Evolutionary conservation across 1,284 basidiomycete genomes (phyloP).

Genomic region (Ustilago sp.): DNA sequence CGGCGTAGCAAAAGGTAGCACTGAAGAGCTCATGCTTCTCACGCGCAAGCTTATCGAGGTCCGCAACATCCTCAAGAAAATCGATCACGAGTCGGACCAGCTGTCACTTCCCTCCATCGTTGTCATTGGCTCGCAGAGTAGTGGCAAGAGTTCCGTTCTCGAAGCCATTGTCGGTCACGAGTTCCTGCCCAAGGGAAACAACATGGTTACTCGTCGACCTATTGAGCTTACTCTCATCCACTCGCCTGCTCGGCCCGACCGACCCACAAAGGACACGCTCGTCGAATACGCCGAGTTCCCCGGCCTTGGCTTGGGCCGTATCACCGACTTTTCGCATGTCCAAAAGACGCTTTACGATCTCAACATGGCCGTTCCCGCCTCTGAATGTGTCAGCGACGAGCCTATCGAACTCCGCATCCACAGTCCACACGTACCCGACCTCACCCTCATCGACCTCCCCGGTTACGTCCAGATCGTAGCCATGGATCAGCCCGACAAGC

Average conservation of each 20-base stretch:
- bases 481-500: conserved; percentile 92
- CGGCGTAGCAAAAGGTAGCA: conserved; percentile 19
- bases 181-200: conserved; percentile 97
- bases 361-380: conserved; percentile 89
- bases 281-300: conserved; percentile 94
- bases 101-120: conserved; percentile 96
- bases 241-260: conserved; percentile 71
- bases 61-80: conserved; percentile 88
- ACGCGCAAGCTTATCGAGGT: conserved; percentile 97
- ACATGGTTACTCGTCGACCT: conserved; percentile 98
- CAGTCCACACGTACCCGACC: conserved; percentile 93
- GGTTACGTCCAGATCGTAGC: conserved; percentile 96
- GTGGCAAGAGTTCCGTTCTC: conserved; percentile 95
- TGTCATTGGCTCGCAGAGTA: conserved; percentile 97
- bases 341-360: conserved; percentile 93
- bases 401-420: conserved; percentile 97
- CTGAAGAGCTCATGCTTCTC: conserved; percentile 80
- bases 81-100: conserved; percentile 84
- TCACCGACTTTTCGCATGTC: conserved; percentile 88
- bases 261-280: conserved; percentile 72
- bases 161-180: conserved; percentile 98
- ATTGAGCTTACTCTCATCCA: conserved; percentile 97
- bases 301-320: conserved; percentile 84
- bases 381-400: conserved; percentile 90
- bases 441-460: conserved; percentile 95